Percentiles rank a stretch among this genome's conserved stretches.
Conservation (phyloP, 2,329 filamentous ascomycete species). For the Dissoconium aciculare region DNA sequence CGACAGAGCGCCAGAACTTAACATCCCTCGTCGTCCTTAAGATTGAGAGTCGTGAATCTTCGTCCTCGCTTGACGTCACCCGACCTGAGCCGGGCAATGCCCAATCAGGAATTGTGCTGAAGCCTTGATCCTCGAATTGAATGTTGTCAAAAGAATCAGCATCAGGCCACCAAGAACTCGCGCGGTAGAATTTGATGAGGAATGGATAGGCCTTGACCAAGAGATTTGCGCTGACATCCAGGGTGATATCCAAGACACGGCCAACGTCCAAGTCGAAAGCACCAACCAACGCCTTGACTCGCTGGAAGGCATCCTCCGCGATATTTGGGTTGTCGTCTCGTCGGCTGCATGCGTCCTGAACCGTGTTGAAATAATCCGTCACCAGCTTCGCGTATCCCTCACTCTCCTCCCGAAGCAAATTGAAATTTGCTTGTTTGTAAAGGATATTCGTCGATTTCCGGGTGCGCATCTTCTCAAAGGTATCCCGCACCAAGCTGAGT, state of each 20-base stretch:
- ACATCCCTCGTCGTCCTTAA: constrained; percentile 52
- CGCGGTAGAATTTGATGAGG: constrained; percentile 81
- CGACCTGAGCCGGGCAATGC: constrained; percentile 56
- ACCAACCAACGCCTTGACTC: constrained; percentile 85
- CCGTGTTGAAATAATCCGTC: constrained; percentile 87
- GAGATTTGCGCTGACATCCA: constrained; percentile 88
- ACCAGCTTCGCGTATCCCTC: constrained; percentile 95
- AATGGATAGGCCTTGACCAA: constrained; percentile 87
- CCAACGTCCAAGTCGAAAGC: constrained; percentile 96
- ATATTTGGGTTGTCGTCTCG: constrained; percentile 62
- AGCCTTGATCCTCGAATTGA: constrained; percentile 35
- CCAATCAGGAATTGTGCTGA: constrained; percentile 67
- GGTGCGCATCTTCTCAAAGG: constrained; percentile 68
- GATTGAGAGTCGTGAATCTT: constrained; percentile 43
- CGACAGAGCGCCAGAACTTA: constrained; percentile 69
- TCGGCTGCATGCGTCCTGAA: constrained; percentile 42
- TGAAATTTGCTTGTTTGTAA: constrained; percentile 94
- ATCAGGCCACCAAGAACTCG: constrained; percentile 93
- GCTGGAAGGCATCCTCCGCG: constrained; percentile 75
- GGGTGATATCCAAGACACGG: constrained; percentile 78
- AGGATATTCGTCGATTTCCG: constrained; percentile 84
- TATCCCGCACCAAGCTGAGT: constrained; percentile 68
- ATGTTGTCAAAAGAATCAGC: constrained; percentile 38
- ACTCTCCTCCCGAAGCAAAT: constrained; percentile 82
- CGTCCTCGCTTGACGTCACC: constrained; percentile 52